phyloP scores from a whole-genome alignment of 768 basidiomycete genomes.

The Galerina sulciceps region DNA sequence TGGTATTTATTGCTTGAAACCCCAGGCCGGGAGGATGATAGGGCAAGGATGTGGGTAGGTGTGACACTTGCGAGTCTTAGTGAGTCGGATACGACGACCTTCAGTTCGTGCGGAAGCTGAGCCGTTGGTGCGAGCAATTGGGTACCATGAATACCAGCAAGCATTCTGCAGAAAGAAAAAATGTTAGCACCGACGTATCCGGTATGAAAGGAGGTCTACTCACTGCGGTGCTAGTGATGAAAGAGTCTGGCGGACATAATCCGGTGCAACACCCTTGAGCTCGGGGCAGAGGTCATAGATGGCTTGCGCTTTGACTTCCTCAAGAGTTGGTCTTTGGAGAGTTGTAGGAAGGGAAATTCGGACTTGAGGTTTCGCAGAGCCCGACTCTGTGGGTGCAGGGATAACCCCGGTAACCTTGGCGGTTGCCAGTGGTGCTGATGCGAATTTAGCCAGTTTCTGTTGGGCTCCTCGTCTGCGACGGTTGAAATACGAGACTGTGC shows the following conservation, averaged over 20 bases:
- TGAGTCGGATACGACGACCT: slow-evolving; percentile 14
- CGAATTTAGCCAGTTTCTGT: slow-evolving; percentile 4
- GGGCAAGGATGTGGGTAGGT: slow-evolving; percentile 21
- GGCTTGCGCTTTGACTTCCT: not conserved
- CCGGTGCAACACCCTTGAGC: slow-evolving; percentile 9
- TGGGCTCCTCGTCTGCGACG: not conserved
- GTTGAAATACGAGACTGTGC: not conserved
- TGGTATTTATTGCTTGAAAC: not conserved
- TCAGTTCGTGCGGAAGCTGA: slow-evolving; percentile 13
- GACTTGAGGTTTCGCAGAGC: not conserved
- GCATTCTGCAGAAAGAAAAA: slow-evolving; percentile 17
- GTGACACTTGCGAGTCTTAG: slow-evolving; percentile 1
- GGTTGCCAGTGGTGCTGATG: not conserved
- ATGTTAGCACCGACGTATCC: not conserved
- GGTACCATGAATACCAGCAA: slow-evolving; percentile 13
- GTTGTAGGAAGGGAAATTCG: slow-evolving; percentile 7
- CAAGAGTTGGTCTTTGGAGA: slow-evolving; percentile 2
- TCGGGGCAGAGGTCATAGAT: slow-evolving; percentile 10
- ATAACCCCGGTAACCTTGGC: not conserved
- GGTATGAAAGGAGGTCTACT: slow-evolving; percentile 1
- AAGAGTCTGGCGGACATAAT: slow-evolving; percentile 10
- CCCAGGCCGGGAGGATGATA: not conserved
- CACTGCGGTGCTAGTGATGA: slow-evolving; percentile 9
- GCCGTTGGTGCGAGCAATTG: slow-evolving; percentile 1
- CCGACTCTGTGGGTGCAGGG: not conserved